Conservation (phyloP, 2,329 filamentous ascomycete genomes). For the Colletotrichum orbiculare region DNA sequence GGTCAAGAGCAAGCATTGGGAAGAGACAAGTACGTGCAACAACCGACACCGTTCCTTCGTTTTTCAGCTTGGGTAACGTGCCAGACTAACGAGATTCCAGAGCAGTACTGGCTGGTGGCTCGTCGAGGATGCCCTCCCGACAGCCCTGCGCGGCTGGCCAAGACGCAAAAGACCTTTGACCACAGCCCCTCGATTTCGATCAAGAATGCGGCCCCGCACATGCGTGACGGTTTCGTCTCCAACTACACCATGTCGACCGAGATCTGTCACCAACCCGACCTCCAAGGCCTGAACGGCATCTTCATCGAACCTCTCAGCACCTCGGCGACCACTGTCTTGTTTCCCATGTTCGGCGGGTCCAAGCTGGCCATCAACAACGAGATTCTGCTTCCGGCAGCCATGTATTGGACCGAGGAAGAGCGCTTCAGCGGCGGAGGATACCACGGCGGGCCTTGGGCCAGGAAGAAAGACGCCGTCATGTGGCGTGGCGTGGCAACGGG, state of each 20-base stretch:
- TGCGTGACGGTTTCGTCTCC: conserved; percentile 66
- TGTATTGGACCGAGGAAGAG: conserved; percentile 74
- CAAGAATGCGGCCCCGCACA: conserved; percentile 59
- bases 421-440: conserved; percentile 69
- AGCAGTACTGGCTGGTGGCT: conserved; percentile 67
- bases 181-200: conserved; percentile 57
- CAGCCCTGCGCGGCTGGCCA: conserved; percentile 66
- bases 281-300: conserved; percentile 72
- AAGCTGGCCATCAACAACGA: conserved; percentile 77
- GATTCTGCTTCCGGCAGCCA: conserved; percentile 75
- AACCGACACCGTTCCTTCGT: neutral
- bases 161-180: conserved; percentile 55
- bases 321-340: conserved; percentile 65
- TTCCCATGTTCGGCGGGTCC: conserved; percentile 76
- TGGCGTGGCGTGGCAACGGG: conserved; percentile 78
- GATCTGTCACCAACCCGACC: conserved; percentile 73
- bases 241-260: conserved; percentile 72
- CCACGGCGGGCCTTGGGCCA: conserved; percentile 65
- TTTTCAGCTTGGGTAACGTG: neutral
- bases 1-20: conserved; percentile 59
- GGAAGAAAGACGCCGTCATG: conserved; percentile 65
- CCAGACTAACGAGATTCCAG: conserved; percentile 43
- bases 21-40: conserved; percentile 57
- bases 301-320: conserved; percentile 70
- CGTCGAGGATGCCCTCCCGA: conserved; percentile 71